Evolutionary conservation across 306 rosid species (phyloP), one percentile per base, ranked within the genome.

Genomic region (Neltuma alba): DNA sequence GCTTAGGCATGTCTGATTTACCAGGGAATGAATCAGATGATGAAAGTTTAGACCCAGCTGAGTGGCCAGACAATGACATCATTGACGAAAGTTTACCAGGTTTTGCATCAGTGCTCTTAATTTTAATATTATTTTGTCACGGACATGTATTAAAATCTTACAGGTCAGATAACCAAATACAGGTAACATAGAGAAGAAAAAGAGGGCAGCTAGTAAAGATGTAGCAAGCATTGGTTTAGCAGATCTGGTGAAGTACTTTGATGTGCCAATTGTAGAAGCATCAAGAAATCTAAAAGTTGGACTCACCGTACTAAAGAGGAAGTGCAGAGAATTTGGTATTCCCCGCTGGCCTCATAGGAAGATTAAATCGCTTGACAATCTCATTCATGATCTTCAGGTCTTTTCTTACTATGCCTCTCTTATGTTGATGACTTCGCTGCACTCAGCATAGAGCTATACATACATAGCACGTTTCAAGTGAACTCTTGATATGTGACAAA

Each of bases 271-370:
- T 42, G 84, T 72, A 48, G 94, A 91, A 88, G 98, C 98, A 38
- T 89, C 98, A 44, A 94, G 80, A 82, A 87, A 83, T 75, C 85
- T 92, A 72, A 89, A 94, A 21, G 87, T 92, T 58, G 98, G 98
- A 58, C 90, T 94, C 45, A 91, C 98, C 38, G 97, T 88, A 74
- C 96, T 94, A 57, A 94, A 94, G 86, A 88, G 81, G 85, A 94
- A 91, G 82, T 91, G 98, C 80, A 91, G 98, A 88, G 97, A 94
- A 79, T 88, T 91, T 14, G 97, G 98, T 40, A 94, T 94, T 79
- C 92, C 91, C 38, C 94, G 98, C 71, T 94, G 98, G 96, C 98
- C 97, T 48, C 98, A 94, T 82, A 88, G 98, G 85, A 94, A 94
- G 85, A 90, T 94, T 74, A 94, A 91, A 86, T 94, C 98, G 14